Evolutionary conservation across 2,329 filamentous ascomycete species (phyloP), one percentile per base, ranked within the genome.

Genomic region (Monosporascus sp.): DNA sequence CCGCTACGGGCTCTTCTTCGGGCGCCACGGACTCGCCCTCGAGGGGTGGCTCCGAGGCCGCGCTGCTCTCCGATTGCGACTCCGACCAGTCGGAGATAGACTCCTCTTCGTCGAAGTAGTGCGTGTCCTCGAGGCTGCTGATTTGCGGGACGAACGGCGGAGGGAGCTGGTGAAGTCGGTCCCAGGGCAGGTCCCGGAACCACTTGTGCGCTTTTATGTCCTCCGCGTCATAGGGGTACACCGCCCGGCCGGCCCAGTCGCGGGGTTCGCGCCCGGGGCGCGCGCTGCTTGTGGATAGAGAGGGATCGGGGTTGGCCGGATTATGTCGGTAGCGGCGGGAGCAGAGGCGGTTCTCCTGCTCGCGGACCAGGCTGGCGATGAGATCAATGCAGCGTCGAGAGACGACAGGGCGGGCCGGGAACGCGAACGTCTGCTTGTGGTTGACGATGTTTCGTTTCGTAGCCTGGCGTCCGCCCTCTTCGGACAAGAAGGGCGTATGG

Each of bases 171-270:
- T 94, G 88, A 17, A 96, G 70, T 1, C 80, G 81, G 15, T 88
- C 82, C 94, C 90, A 97, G 1, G 83, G 80, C 17, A 95, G 82
- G 48, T 84, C 83, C 52, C 78, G 79, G 73, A 97, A 97, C 80
- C 93, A 97, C 11, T 83, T 82, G 70, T 97, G 94, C 3, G 79
- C 72, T 68, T 95, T 97, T 75, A 97, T 95, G 52, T 97, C 91
- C 58, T 89, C 83, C 1, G 89, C 92, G 63, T 96, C 92, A 56
- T 94, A 81, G 0, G 88, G 77, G 63, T 90, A 93, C 4, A 97
- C 92, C 51, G 88, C 87, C 35, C 83, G 76, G 1, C 73, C 67
- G 5, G 65, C 63, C 48, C 68, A 66, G 53, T 72, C 69, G 47
- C 60, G 56, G 50, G 59, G 48, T 24, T 62, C 52, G 35, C 50